Evolutionary conservation across 768 basidiomycete genomes (phyloP), one percentile per base, ranked within the genome.

Genomic region (Podaxis sp.): DNA sequence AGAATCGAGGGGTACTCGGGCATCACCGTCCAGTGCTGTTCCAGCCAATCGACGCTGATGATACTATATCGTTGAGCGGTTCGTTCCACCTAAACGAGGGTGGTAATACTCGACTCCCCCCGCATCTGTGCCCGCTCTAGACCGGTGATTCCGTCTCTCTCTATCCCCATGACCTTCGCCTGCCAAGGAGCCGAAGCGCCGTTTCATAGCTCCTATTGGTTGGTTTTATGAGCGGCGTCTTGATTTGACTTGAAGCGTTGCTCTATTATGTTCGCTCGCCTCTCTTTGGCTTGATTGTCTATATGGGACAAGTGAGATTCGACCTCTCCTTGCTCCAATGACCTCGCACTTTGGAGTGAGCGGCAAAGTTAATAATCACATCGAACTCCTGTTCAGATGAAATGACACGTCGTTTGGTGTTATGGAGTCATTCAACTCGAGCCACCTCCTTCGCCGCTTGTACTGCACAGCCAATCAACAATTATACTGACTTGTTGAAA

Each of bases 71-170:
- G 39, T 39, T 15, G 24, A 24, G 12, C 24, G 58, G 57, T 59
- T 49, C 36, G 57, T 49, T 49, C 24, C 17, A 19, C 30, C 49
- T 19, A 28, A 49, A 48, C 19, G n/a, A 57, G 2, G n/a, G 19
- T 28, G 39, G n/a, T 57, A 22, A 13, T 59, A 59, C 58, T 59
- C 58, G 58, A 59, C 58, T 59, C 58, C 58, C 30, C 30, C 57
- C 33, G 5, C 56, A 44, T 28, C 22, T 52, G 42, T 30, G 59
- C 51, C 42, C 24, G 28, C 42, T 48, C 52, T 44, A 13, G 17
- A 8, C 28, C 52, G 44, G 6, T 39, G 59, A 13, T 26, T 38
- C 26, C 19, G 12, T n/a, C 30, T 33, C n/a, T 24, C 30, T n/a
- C 30, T 30, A 26, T 48, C 44, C 33, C 40, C 61, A 44, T 61